Conservation (phyloP, 1,284 basidiomycete species). For the Malassezia caprae region DNA sequence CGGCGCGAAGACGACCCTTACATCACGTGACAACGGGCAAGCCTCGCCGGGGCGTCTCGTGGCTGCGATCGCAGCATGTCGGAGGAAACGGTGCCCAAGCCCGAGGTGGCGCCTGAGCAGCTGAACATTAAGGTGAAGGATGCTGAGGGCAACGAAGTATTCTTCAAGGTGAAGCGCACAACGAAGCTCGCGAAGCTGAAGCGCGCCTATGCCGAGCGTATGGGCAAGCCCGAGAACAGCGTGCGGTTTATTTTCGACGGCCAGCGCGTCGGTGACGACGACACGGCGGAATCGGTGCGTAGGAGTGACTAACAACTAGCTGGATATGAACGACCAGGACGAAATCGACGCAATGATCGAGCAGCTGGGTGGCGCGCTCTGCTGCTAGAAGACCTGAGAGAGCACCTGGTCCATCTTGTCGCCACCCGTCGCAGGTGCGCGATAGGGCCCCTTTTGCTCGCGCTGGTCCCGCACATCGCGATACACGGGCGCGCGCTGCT, state of each 20-base stretch:
- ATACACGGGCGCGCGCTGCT: constrained; percentile 34
- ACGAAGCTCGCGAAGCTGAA: constrained; percentile 88
- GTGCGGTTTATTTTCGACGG: constrained; percentile 47
- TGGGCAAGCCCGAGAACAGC: constrained; percentile 59
- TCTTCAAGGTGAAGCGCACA: constrained; percentile 94
- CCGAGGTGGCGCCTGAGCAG: constrained; percentile 38
- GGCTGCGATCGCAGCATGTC: constrained; percentile 25
- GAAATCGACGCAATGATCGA: constrained; percentile 48
- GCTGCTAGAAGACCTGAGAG: constrained; percentile 8
- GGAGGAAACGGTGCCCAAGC: constrained; percentile 37
- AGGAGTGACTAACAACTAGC: constrained; percentile 19
- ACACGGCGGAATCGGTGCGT: constrained; percentile 46
- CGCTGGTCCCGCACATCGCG: constrained; percentile 39
- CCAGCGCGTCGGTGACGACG: constrained; percentile 42
- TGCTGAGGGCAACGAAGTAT: constrained; percentile 69
- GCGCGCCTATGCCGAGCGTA: constrained; percentile 82
- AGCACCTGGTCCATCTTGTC: constrained; percentile 13
- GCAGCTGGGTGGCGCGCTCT: constrained; percentile 36
- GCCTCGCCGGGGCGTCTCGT: not conserved
- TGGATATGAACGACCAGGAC: constrained; percentile 46
- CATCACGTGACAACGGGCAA: constrained; percentile 11
- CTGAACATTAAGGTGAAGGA: constrained; percentile 49
- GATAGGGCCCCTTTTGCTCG: not conserved
- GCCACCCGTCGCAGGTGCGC: not conserved
- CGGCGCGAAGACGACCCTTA: not conserved